Evolutionary conservation across 768 basidiomycete genomes (phyloP).

Genomic region (Mycena filopes): DNA sequence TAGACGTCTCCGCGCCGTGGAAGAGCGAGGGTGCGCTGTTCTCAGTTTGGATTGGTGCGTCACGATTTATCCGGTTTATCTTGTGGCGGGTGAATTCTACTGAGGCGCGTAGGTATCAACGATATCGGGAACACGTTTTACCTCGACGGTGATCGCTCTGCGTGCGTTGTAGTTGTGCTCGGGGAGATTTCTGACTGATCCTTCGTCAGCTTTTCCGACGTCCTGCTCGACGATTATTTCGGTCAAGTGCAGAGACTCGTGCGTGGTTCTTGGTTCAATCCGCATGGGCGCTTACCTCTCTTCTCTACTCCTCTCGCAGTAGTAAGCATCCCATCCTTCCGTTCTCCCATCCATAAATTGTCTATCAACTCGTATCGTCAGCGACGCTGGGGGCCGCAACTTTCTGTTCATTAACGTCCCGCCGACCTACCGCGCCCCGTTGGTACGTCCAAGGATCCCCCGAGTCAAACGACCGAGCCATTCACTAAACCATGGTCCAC

Average conservation of each 20-base stretch:
- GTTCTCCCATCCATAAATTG: neutral
- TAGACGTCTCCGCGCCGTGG: conserved; percentile 69
- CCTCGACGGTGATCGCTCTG: conserved; percentile 54
- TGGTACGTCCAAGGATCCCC: too few species aligned
- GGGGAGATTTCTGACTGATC: neutral
- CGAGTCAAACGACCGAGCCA: too few species aligned
- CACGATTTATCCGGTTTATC: neutral
- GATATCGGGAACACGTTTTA: conserved; percentile 71
- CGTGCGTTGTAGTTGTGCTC: conserved; percentile 47
- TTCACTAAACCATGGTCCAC: neutral
- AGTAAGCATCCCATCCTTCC: conserved; percentile 34
- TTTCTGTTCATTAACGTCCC: conserved; percentile 62
- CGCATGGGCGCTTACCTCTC: too few species aligned
- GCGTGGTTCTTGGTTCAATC: conserved; percentile 29
- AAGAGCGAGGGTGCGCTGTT: conserved; percentile 66
- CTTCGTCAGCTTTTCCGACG: conserved; percentile 56
- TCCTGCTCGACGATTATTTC: conserved; percentile 60
- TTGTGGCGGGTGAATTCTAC: neutral
- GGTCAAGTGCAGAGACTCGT: conserved; percentile 60
- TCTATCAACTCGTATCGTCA: conserved; percentile 29
- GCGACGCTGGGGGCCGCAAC: conserved; percentile 64
- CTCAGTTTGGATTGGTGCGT: conserved; percentile 65
- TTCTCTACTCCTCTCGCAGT: conserved; percentile 36
- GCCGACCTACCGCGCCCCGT: conserved; percentile 53
- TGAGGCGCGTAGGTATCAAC: conserved; percentile 57